Percentiles rank a stretch among this genome's conserved stretches.
Conservation (phyloP, 768 basidiomycete species). For the Kwoniella bestiolae region DNA sequence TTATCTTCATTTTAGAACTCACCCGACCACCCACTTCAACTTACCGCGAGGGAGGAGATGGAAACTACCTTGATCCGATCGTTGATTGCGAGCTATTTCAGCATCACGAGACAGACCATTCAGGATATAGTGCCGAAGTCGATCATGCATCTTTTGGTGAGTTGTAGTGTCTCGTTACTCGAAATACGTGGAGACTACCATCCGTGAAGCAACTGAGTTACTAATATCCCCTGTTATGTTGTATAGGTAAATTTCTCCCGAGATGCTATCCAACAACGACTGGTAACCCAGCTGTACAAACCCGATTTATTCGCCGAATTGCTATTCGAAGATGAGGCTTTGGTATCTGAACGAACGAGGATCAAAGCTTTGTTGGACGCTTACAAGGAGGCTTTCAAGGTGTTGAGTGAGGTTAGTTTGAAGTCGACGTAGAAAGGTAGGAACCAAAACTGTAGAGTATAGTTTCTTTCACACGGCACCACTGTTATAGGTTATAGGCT, state of each 20-base stretch:
- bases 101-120: constrained; percentile 93
- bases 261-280: constrained; percentile 92
- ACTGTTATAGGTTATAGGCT: no score
- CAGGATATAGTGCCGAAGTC: constrained; percentile 97
- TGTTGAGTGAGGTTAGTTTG: constrained; percentile 55
- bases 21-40: constrained; percentile 64
- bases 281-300: constrained; percentile 93
- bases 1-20: constrained; percentile 62
- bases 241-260: constrained; percentile 93
- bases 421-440: constrained; percentile 35
- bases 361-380: constrained; percentile 94
- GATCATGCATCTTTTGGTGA: constrained; percentile 75
- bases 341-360: constrained; percentile 89
- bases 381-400: constrained; percentile 71
- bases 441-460: neutral
- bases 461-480: no score
- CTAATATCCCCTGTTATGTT: neutral
- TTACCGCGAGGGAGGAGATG: constrained; percentile 90
- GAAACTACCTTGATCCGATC: constrained; percentile 93
- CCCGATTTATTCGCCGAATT: constrained; percentile 88
- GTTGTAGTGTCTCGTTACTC: no score
- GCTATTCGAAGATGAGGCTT: constrained; percentile 91
- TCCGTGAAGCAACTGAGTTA: neutral
- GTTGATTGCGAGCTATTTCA: constrained; percentile 92
- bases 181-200: no score